Conservation (phyloP, 2,329 filamentous ascomycete genomes). For the Lasiodiplodia sp. region DNA sequence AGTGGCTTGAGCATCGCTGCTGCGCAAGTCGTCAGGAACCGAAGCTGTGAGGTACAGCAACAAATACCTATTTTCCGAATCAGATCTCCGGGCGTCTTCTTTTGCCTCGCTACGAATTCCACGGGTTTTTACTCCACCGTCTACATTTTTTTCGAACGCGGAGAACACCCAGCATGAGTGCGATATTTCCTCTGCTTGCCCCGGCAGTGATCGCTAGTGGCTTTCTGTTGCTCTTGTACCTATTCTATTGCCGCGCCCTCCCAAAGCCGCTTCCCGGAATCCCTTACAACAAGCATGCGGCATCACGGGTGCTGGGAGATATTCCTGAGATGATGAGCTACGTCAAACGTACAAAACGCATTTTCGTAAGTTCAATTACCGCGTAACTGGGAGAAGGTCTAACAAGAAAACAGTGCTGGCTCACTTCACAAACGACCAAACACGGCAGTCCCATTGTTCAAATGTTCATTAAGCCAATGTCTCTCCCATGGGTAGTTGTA, state of each 20-base stretch:
- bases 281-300: constrained; percentile 52
- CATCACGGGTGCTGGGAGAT: constrained; percentile 52
- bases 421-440: constrained; percentile 34
- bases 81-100: too few relatives aligned
- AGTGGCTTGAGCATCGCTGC: not conserved
- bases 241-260: constrained; percentile 38
- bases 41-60: too few relatives aligned
- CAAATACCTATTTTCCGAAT: too few relatives aligned
- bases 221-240: constrained; percentile 31
- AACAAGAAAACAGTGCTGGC: constrained; percentile 37
- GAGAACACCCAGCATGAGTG: too few relatives aligned
- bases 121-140: too few relatives aligned
- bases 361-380: constrained; percentile 27
- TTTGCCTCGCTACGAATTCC: too few relatives aligned
- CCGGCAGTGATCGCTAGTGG: constrained; percentile 10
- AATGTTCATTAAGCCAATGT: constrained; percentile 55
- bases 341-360: constrained; percentile 41
- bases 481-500: constrained; percentile 54
- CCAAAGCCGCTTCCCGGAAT: constrained; percentile 57
- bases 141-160: too few relatives aligned
- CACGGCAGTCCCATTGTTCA: constrained; percentile 55
- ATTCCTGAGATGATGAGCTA: constrained; percentile 50
- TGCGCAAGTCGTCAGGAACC: too few relatives aligned
- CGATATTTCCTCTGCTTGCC: too few relatives aligned
- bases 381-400: not conserved